These are phyloP conservation scores for Trichoderma citrinoviride DNA, from an alignment of 2,329 filamentous ascomycete species.

Conservation along the genomic window DNA sequence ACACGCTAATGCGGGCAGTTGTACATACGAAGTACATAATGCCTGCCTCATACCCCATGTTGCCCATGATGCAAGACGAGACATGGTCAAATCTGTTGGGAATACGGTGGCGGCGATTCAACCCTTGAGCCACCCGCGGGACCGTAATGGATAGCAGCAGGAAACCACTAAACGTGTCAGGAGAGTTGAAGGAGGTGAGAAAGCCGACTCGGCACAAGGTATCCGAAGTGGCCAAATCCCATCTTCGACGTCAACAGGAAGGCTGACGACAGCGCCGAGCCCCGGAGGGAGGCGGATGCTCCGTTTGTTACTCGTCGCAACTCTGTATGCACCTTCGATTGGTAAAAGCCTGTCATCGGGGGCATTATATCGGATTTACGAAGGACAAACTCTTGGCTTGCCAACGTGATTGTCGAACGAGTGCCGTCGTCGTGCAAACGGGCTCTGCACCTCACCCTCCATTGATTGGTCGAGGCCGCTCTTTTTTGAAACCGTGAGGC, in stretches of 20 bases:
- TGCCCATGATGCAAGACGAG: not conserved
- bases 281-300: constrained; percentile 5
- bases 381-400: not conserved
- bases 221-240: constrained; percentile 18
- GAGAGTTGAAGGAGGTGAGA: not conserved
- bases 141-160: not conserved
- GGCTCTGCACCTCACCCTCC: not conserved
- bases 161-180: not conserved
- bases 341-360: not conserved
- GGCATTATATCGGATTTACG: not conserved
- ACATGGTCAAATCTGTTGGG: constrained; percentile 19
- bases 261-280: constrained; percentile 20
- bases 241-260: not conserved
- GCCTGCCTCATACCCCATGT: not conserved
- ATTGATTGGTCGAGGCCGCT: constrained; percentile 15
- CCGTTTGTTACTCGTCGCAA: not conserved
- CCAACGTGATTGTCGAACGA: not conserved
- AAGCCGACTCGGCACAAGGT: not conserved
- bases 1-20: not conserved
- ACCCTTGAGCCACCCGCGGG: not conserved
- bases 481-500: constrained; percentile 13
- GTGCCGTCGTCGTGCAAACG: not conserved
- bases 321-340: not conserved
- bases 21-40: not conserved
- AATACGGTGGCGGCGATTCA: not conserved